Percentiles rank a stretch among this genome's conserved stretches.
Evolutionary conservation across 495 filamentous ascomycete species (phyloP).

Genomic region (Podospora anserina): DNA sequence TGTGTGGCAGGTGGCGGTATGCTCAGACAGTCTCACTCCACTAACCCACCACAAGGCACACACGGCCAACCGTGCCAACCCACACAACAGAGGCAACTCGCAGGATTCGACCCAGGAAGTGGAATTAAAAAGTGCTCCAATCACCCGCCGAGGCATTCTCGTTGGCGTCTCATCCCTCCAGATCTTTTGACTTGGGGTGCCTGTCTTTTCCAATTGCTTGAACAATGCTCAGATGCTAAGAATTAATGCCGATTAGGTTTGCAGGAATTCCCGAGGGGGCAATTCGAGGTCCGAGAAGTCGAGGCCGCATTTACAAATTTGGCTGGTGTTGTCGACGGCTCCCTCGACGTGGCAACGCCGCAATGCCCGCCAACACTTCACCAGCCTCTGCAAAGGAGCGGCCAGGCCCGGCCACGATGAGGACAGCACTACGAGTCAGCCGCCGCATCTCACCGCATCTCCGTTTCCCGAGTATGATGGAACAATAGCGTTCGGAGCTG

Average conservation of each 20-base stretch:
- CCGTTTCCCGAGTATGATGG: neutral
- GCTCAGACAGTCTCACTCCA: neutral
- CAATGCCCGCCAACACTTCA: neutral
- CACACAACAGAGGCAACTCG: neutral
- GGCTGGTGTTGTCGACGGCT: neutral
- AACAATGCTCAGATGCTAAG: neutral
- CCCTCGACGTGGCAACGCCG: neutral
- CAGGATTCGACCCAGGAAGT: neutral
- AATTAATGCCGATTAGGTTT: neutral
- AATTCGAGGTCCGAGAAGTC: neutral
- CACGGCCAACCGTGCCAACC: neutral
- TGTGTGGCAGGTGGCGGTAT: neutral
- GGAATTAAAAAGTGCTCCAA: neutral
- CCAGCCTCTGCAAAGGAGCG: neutral
- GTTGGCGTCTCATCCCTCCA: neutral
- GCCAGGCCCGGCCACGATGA: neutral
- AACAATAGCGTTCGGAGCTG: neutral
- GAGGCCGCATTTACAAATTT: neutral
- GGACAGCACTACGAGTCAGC: neutral
- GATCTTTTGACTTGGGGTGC: neutral
- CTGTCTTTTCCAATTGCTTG: neutral
- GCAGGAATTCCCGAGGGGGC: neutral
- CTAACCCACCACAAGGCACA: neutral
- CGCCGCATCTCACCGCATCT: neutral
- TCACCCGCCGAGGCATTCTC: neutral